These are phyloP conservation scores for Trichoderma asperellum DNA, from an alignment of 2,329 filamentous ascomycete species.

Conservation along the genomic window DNA sequence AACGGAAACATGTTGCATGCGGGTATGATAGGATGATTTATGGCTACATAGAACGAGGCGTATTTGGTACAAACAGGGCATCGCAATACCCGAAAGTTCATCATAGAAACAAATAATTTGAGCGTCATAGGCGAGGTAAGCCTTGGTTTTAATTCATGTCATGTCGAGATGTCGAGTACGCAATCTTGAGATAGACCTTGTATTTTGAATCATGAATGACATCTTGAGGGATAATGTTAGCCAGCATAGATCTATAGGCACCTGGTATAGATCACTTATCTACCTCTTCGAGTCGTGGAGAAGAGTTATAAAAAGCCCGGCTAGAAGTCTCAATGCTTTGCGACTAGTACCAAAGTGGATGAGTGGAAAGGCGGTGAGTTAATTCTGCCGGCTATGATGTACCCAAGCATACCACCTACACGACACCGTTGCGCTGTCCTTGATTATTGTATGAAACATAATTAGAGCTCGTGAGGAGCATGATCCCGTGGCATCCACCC, in stretches of 20 bases:
- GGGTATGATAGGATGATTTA: background rate
- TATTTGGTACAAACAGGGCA: background rate
- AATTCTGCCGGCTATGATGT: constrained; percentile 20
- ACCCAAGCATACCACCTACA: constrained; percentile 15
- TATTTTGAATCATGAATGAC: too few relatives aligned
- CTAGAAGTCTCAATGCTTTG: background rate
- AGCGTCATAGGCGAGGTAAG: background rate
- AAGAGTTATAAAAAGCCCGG: too few relatives aligned
- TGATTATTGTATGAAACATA: background rate
- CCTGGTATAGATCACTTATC: too few relatives aligned
- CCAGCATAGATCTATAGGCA: background rate
- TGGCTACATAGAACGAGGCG: background rate
- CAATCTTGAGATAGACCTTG: background rate
- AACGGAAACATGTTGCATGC: background rate
- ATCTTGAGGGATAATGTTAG: too few relatives aligned
- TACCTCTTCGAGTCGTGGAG: background rate
- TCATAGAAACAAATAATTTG: background rate
- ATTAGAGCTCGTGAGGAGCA: constrained; percentile 1
- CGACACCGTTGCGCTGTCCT: constrained; percentile 16
- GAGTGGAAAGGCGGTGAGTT: constrained; percentile 13
- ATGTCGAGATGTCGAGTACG: background rate
- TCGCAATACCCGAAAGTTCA: background rate
- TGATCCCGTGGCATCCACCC: background rate
- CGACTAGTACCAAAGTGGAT: background rate
- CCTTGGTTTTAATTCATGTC: background rate